Evolutionary conservation across 352 stramenopile genomes (phyloP).

Genomic region (Pythium volutum): DNA sequence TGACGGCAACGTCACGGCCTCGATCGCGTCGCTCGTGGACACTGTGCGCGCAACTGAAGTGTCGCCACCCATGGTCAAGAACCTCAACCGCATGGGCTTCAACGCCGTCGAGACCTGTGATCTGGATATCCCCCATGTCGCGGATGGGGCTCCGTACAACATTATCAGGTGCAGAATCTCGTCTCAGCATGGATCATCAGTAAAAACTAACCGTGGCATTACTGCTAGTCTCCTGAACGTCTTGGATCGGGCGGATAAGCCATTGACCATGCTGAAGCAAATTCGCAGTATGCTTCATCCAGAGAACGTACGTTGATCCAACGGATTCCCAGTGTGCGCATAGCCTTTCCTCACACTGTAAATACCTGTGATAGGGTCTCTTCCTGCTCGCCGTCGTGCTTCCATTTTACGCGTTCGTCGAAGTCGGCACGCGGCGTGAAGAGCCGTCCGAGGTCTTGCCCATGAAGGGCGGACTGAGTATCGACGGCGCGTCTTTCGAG

Average conservation of each 20-base stretch:
- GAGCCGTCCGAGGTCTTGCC: slow-evolving; percentile 57
- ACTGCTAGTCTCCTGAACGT: slow-evolving; percentile 78
- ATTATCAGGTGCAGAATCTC: slow-evolving; percentile 62
- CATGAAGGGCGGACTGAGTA: slow-evolving; percentile 64
- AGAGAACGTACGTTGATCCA: slow-evolving; percentile 36
- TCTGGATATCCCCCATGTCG: slow-evolving; percentile 62
- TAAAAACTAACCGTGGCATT: background rate
- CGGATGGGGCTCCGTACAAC: slow-evolving; percentile 64
- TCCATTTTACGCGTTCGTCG: slow-evolving; percentile 79
- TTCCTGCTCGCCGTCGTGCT: slow-evolving; percentile 79
- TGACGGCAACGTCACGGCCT: slow-evolving; percentile 80
- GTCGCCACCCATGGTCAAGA: slow-evolving; percentile 75
- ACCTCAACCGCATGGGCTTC: slow-evolving; percentile 71
- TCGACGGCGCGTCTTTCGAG: slow-evolving; percentile 66
- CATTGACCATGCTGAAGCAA: slow-evolving; percentile 70
- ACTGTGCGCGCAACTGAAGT: slow-evolving; percentile 72
- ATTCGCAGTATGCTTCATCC: slow-evolving; percentile 74
- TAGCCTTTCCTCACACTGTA: background rate
- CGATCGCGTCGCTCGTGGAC: slow-evolving; percentile 72
- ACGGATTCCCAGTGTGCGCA: background rate
- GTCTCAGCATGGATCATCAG: background rate
- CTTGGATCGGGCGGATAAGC: slow-evolving; percentile 76
- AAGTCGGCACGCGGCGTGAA: slow-evolving; percentile 66
- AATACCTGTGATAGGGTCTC: slow-evolving; percentile 35
- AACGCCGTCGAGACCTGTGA: slow-evolving; percentile 74